Evolutionary conservation across 2,329 filamentous ascomycete genomes (phyloP), one percentile per base, ranked within the genome.

Genomic region (Epichloe gansuensis): DNA sequence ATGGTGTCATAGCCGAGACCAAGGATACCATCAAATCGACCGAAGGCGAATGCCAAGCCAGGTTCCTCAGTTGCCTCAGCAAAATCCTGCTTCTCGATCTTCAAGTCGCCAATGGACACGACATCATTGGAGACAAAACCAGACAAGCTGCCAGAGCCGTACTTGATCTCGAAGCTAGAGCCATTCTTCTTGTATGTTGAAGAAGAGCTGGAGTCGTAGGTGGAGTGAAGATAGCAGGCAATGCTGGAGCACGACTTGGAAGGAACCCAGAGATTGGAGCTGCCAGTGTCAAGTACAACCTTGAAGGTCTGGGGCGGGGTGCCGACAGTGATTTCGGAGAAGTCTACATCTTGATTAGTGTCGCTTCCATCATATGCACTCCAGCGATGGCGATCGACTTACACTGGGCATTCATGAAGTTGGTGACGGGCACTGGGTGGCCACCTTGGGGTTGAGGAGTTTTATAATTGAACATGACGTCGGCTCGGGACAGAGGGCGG

Each of bases 331-430:
- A 98, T 96, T 71, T 96, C 89, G 60, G 91, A 94, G 81, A 95
- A 98, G 78, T 98, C 90, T 94, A 55, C 11, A 5, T 11, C 4
- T 42, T 12, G 21, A 31, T 50, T 13, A 51, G 55, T 9, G 39
- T 47, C 17, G 35, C 36, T 17, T 38, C 25, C 7, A 17, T 36
- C 15, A 25, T 21, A 0, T 38, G 23, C 5, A 8, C 36, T 17
- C n/a, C 35, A 15, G 7, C 27, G 3, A 13, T 5, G 23, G 36
- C 4, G 4, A 9, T 13, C 3, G 21, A 74, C 87, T 65, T 84
- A 95, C 90, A 98, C 74, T 98, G 93, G 54, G 93, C 93, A 66
- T 98, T 98, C 76, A 97, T 75, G 75, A 96, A 98, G 82, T 98
- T 98, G 73, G 82, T 87, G 63, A 98, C 84, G 53, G 91, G 87